Evolutionary conservation across 2,329 filamentous ascomycete species (phyloP).

Genomic region (Xylogone sp.): DNA sequence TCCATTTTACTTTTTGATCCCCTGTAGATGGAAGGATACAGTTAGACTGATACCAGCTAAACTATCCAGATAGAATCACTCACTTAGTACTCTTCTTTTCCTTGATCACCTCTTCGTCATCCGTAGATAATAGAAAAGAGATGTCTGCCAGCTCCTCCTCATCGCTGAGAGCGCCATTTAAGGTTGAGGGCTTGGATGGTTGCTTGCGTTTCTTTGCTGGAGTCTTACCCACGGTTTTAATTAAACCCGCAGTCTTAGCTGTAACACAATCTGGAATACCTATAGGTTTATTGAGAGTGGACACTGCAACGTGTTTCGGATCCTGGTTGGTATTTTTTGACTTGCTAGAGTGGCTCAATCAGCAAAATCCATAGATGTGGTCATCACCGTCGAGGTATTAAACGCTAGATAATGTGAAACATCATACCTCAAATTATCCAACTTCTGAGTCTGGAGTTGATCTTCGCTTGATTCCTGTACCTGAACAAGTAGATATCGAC

Average conservation of each 20-base stretch:
- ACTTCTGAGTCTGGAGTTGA: no score
- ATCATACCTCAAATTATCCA: not conserved
- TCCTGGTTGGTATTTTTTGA: slow-evolving; percentile 14
- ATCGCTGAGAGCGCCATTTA: slow-evolving; percentile 12
- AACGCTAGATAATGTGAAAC: not conserved
- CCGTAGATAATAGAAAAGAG: slow-evolving; percentile 33
- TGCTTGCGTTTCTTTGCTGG: slow-evolving; percentile 12
- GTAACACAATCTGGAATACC: slow-evolving; percentile 22
- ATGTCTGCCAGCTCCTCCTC: slow-evolving; percentile 31
- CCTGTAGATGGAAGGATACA: not conserved
- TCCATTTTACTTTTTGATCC: slow-evolving; percentile 36
- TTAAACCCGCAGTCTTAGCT: not conserved
- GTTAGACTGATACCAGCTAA: not conserved
- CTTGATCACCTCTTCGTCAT: slow-evolving; percentile 18
- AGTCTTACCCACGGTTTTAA: slow-evolving; percentile 3
- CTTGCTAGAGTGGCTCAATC: not conserved
- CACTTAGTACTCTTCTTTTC: slow-evolving; percentile 12
- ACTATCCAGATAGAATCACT: slow-evolving; percentile 3
- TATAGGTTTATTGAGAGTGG: slow-evolving; percentile 15
- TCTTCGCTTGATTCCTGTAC: not conserved
- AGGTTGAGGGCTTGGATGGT: not conserved
- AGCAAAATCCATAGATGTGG: not conserved
- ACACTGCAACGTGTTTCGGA: slow-evolving; percentile 15
- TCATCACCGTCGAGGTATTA: not conserved
- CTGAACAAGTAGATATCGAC: slow-evolving; percentile 74